Evolutionary conservation across 2,329 filamentous ascomycete species (phyloP), one percentile per base, ranked within the genome.

Genomic region (Penicillium sp.): DNA sequence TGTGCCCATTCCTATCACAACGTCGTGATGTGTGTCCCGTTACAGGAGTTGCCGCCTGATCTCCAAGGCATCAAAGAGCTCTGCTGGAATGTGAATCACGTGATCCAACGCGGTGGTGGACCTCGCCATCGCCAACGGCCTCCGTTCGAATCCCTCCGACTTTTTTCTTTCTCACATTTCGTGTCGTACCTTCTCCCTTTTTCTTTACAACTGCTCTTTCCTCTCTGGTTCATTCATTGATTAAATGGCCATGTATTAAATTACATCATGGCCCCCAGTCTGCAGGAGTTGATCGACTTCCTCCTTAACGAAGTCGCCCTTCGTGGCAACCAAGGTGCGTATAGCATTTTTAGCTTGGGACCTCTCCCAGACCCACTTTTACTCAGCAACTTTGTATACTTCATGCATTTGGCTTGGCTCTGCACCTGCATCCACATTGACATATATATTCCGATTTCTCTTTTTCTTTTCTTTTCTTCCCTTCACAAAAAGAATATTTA

Each of bases 231-330:
- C 45, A 21, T 21, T 11, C 31, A 37, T 51, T 13, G 5, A 31
- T n/a, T 16, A 19, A 16, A 14, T 36, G 34, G 24, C 5, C 36
- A 60, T 61, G 53, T 19, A 28, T 33, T 42, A 4, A 8, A 18
- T 42, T 55, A 48, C 28, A 51, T n/a, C 13, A 81, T 81, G 79
- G 76, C 73, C 49, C 74, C 71, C 54, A 80, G 80, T 51, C 73
- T 85, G 55, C 83, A 84, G 66, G 77, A 80, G 46, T 71, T 87
- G 60, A 77, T 87, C 57, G 79, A 85, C 65, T 82, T 78, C 70
- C 66, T 87, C 52, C 73, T 87, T 44, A 78, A 80, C 55, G 81
- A 85, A 69, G 80, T 87, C 67, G 84, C 84, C 21, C 76, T 86
- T 43, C 79, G 78, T 60, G 83, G 84, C 59, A 77, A 77, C 48